Evolutionary conservation across 495 filamentous ascomycete genomes (phyloP).

Genomic region (Delitschia confertaspora): DNA sequence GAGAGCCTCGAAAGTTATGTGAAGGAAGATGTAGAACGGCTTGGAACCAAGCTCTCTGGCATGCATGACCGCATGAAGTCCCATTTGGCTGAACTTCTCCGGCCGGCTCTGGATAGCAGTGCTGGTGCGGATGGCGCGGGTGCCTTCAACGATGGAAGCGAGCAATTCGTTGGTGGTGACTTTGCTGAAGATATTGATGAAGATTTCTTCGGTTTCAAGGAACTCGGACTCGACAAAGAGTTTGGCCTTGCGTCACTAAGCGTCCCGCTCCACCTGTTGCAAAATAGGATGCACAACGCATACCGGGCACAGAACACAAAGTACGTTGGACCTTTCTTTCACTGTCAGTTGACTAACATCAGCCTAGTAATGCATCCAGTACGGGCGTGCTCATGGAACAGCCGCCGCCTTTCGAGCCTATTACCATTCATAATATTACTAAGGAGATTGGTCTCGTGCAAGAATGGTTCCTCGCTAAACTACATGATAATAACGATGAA

Average conservation of each 20-base stretch:
- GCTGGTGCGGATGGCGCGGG: slow-evolving; percentile 74
- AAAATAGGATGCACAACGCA: slow-evolving; percentile 76
- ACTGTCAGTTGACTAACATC: slow-evolving; percentile 7
- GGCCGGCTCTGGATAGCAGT: slow-evolving; percentile 69
- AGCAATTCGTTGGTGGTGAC: slow-evolving; percentile 93
- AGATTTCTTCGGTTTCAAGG: slow-evolving; percentile 98
- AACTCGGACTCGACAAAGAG: slow-evolving; percentile 83
- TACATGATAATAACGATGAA: slow-evolving; percentile 72
- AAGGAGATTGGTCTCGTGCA: slow-evolving; percentile 77
- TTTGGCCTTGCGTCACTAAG: slow-evolving; percentile 76
- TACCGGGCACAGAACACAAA: slow-evolving; percentile 66
- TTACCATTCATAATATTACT: slow-evolving; percentile 68
- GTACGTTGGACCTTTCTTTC: slow-evolving; percentile 35
- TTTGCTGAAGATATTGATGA: slow-evolving; percentile 96
- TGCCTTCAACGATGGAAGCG: slow-evolving; percentile 90
- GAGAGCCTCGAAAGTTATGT: slow-evolving; percentile 80
- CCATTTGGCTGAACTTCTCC: slow-evolving; percentile 80
- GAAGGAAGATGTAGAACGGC: slow-evolving; percentile 87
- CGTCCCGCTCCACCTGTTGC: slow-evolving; percentile 88
- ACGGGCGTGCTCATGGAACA: slow-evolving; percentile 55
- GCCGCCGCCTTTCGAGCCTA: slow-evolving; percentile 64
- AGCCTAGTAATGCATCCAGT: slow-evolving; percentile 41
- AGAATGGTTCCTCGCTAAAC: slow-evolving; percentile 79
- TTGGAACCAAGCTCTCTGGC: slow-evolving; percentile 67
- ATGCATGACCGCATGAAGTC: slow-evolving; percentile 90